Evolutionary conservation across 164 flowering plant species (phyloP).

Genomic region (grape (Vitis vinifera)): DNA sequence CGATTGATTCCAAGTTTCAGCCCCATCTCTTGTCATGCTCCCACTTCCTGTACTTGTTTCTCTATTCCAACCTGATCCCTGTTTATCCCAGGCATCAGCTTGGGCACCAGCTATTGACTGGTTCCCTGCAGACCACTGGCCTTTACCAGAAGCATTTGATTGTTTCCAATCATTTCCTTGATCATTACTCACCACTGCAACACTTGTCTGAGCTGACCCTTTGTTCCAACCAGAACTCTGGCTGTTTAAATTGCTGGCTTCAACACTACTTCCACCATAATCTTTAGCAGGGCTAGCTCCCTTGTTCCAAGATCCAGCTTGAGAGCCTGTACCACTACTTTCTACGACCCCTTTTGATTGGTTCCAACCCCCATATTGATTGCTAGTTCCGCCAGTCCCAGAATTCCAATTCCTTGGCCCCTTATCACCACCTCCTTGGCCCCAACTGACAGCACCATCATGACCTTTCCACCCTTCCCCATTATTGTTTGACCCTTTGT

Average conservation of each 20-base stretch:
- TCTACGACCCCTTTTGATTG: slow-evolving; percentile 4
- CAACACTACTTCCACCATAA: slow-evolving; percentile 4
- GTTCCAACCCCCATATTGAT: slow-evolving; percentile 23
- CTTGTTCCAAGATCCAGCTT: slow-evolving; percentile 21
- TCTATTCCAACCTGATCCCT: slow-evolving; percentile 8
- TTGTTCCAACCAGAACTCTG: slow-evolving; percentile 1
- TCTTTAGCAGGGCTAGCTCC: slow-evolving; percentile 13
- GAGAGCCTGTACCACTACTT: slow-evolving; percentile 10
- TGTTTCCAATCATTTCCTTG: slow-evolving; percentile 1
- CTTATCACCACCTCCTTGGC: slow-evolving; percentile 21
- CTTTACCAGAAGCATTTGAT: slow-evolving; percentile 7
- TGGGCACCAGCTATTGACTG: not conserved
- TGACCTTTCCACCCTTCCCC: slow-evolving; percentile 20
- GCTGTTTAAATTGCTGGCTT: too few relatives aligned
- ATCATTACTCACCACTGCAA: slow-evolving; percentile 6
- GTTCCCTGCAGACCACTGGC: slow-evolving; percentile 6
- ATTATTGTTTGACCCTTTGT: slow-evolving; percentile 9
- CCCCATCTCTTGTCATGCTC: not conserved
- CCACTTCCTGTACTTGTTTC: not conserved
- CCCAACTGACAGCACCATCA: slow-evolving; percentile 18
- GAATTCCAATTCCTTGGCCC: slow-evolving; percentile 20
- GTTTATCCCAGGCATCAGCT: slow-evolving; percentile 4
- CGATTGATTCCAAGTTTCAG: slow-evolving; percentile 2
- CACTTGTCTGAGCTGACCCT: slow-evolving; percentile 3
- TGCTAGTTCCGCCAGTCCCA: slow-evolving; percentile 13